phyloP scores from a whole-genome alignment of 352 stramenopile species.

The Phytophthora podocarpi region DNA sequence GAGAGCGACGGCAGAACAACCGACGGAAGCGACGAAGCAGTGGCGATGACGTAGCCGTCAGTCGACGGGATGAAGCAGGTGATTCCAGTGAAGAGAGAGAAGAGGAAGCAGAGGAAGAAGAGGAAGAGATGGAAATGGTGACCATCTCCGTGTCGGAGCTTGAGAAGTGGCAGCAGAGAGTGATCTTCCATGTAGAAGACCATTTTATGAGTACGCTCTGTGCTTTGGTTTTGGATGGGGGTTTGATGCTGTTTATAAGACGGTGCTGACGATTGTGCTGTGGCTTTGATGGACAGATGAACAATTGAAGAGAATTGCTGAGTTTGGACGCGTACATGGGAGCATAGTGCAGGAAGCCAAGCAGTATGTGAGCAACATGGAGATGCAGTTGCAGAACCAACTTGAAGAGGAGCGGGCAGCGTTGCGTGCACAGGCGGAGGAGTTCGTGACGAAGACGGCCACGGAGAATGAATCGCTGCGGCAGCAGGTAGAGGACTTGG shows the following conservation, averaged over 20 bases:
- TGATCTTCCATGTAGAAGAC: conserved; percentile 65
- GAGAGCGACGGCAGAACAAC: conserved; percentile 1
- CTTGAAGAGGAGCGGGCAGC: conserved; percentile 51
- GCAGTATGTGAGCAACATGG: conserved; percentile 64
- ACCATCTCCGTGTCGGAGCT: conserved; percentile 63
- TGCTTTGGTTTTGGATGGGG: not conserved
- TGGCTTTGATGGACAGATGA: conserved; percentile 46
- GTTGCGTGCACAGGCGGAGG: conserved; percentile 55
- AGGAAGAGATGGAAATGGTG: conserved; percentile 40
- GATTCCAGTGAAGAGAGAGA: conserved; percentile 19
- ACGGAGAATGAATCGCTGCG: conserved; percentile 48
- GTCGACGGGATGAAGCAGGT: conserved; percentile 1
- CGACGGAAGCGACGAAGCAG: conserved; percentile 30
- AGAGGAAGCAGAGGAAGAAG: not conserved
- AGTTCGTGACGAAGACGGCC: conserved; percentile 53
- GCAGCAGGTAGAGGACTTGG: conserved; percentile 27
- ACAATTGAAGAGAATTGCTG: conserved; percentile 77
- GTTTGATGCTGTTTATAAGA: not conserved
- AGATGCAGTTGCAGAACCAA: conserved; percentile 54
- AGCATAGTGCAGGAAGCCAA: conserved; percentile 70
- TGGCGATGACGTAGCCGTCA: conserved; percentile 9
- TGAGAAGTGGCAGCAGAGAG: conserved; percentile 63
- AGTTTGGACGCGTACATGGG: conserved; percentile 76
- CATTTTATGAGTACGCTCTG: conserved; percentile 64
- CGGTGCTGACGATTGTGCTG: conserved; percentile 10